Evolutionary conservation across 2,329 filamentous ascomycete genomes (phyloP).

Genomic region (Sclerotinia minor): DNA sequence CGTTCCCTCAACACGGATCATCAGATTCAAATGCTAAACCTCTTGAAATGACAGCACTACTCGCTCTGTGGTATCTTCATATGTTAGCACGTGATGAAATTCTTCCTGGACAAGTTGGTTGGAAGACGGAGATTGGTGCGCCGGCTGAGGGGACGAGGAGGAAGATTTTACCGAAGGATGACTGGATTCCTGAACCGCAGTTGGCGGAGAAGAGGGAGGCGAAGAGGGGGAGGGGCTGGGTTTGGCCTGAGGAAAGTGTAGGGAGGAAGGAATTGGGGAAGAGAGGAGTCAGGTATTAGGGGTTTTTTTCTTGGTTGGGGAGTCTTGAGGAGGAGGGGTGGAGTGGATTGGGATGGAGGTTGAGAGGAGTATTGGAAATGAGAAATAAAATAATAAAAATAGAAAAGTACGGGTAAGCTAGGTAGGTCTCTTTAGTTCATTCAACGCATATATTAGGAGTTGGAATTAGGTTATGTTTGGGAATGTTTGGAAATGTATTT

Average conservation of each 20-base stretch:
- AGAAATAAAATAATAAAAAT: background rate
- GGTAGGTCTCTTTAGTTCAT: no score
- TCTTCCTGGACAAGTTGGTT: slow-evolving; percentile 59
- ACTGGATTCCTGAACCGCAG: slow-evolving; percentile 74
- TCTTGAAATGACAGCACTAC: slow-evolving; percentile 69
- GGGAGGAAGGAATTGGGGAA: slow-evolving; percentile 71
- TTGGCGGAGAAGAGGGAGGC: slow-evolving; percentile 74
- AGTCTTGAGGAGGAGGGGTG: no score
- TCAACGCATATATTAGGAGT: slow-evolving; percentile 2
- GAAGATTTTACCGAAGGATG: slow-evolving; percentile 68
- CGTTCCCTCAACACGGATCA: slow-evolving; percentile 24
- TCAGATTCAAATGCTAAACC: slow-evolving; percentile 43
- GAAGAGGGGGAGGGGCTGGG: slow-evolving; percentile 72
- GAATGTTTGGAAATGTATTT: background rate
- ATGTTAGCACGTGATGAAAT: slow-evolving; percentile 66
- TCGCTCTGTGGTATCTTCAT: slow-evolving; percentile 77
- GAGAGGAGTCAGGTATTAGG: slow-evolving; percentile 58
- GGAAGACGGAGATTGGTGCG: slow-evolving; percentile 71
- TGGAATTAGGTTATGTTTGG: background rate
- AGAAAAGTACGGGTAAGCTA: background rate
- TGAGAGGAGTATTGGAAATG: background rate
- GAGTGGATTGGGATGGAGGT: background rate
- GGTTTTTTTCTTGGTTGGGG: no score
- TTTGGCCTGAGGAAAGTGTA: slow-evolving; percentile 71
- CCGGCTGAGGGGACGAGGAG: slow-evolving; percentile 71